Percentiles rank a stretch among this genome's conserved stretches.
These are phyloP conservation scores for Macrocystidia cucumis DNA, from an alignment of 1,284 basidiomycete genomes.

Conservation along the genomic window DNA sequence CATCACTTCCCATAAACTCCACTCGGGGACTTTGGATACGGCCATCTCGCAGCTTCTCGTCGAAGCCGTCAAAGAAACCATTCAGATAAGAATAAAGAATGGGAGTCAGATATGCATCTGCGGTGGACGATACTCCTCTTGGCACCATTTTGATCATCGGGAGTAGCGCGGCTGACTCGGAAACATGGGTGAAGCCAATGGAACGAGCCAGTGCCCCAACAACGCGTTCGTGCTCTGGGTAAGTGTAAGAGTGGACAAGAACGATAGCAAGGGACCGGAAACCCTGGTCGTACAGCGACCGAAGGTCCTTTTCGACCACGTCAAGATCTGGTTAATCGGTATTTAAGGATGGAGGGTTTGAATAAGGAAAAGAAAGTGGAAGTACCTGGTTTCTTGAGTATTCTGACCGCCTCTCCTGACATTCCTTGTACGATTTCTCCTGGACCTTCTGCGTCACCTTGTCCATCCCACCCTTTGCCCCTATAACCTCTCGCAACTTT, in stretches of 20 bases:
- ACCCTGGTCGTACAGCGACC: slow-evolving; percentile 66
- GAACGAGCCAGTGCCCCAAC: slow-evolving; percentile 70
- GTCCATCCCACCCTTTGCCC: slow-evolving; percentile 66
- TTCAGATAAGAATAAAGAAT: slow-evolving; percentile 84
- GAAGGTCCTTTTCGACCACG: slow-evolving; percentile 49
- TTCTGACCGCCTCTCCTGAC: slow-evolving; percentile 87
- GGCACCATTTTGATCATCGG: slow-evolving; percentile 97
- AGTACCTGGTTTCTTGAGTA: slow-evolving; percentile 71
- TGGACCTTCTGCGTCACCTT: slow-evolving; percentile 63
- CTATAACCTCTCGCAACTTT: slow-evolving; percentile 63
- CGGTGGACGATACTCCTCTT: slow-evolving; percentile 87
- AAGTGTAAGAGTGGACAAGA: slow-evolving; percentile 90
- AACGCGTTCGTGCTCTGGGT: slow-evolving; percentile 71
- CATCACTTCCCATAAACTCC: slow-evolving; percentile 86
- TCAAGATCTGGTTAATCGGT: slow-evolving; percentile 33
- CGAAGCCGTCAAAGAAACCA: slow-evolving; percentile 88
- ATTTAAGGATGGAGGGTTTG: background rate
- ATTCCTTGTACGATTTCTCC: slow-evolving; percentile 77
- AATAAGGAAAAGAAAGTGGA: slow-evolving; percentile 2
- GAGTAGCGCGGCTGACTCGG: slow-evolving; percentile 80
- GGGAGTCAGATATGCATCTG: slow-evolving; percentile 95
- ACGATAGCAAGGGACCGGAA: slow-evolving; percentile 84
- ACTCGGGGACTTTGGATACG: slow-evolving; percentile 47
- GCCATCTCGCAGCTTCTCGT: slow-evolving; percentile 54
- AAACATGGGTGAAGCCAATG: slow-evolving; percentile 84